Conservation (phyloP, 2,329 filamentous ascomycete genomes). For the Fusarium keratoplasticum region DNA sequence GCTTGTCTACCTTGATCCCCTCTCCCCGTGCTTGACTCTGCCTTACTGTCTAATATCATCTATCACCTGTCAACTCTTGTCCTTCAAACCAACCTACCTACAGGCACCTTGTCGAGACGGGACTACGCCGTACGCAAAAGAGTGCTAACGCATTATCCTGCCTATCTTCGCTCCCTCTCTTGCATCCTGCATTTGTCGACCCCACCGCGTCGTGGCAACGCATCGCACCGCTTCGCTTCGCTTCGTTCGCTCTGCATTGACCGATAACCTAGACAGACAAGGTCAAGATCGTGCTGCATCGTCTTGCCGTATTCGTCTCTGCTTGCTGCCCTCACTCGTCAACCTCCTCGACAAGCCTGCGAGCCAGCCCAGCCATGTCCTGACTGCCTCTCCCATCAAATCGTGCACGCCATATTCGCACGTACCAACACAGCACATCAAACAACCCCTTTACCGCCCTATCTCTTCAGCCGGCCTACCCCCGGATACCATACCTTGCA, state of each 20-base stretch:
- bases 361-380: conserved; percentile 29
- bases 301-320: conserved; percentile 7
- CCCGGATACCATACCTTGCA: conserved; percentile 34
- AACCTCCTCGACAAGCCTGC: conserved; percentile 15
- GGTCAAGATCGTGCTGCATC: conserved; percentile 8
- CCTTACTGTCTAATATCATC: conserved; percentile 4
- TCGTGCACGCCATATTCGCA: conserved; percentile 21
- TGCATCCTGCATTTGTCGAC: conserved; percentile 41
- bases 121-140: conserved; percentile 28
- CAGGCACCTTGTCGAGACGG: conserved; percentile 19
- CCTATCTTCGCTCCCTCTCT: conserved; percentile 26
- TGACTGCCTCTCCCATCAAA: conserved; percentile 16
- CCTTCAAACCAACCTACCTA: not conserved
- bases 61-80: conserved; percentile 26
- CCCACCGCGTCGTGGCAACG: conserved; percentile 40
- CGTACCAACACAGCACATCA: conserved; percentile 7
- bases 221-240: conserved; percentile 33
- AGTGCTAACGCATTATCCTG: conserved; percentile 20
- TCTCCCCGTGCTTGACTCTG: not conserved
- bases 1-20: conserved; percentile 5
- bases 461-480: conserved; percentile 18
- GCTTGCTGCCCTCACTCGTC: not conserved
- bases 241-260: conserved; percentile 21
- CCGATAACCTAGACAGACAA: conserved; percentile 16
- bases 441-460: conserved; percentile 26